Evolutionary conservation across 106 monocot species (phyloP).

Genomic region (Dioscorea alata): DNA sequence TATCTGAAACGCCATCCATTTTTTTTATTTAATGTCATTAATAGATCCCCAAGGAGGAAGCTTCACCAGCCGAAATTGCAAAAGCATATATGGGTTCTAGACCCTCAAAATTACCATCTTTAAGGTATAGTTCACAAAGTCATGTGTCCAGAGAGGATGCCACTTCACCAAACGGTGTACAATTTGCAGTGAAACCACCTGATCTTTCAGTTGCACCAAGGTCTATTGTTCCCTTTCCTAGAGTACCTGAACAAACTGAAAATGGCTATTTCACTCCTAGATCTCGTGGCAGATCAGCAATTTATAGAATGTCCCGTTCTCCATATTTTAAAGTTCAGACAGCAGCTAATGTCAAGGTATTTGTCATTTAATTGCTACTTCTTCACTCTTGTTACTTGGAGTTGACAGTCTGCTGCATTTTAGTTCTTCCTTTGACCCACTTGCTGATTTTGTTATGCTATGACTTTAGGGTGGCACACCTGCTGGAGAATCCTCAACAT

Average conservation of each 20-base stretch:
- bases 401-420: no score
- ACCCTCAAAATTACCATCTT: conserved; percentile 29
- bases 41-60: conserved; percentile 27
- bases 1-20: no score
- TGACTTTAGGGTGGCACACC: conserved; percentile 12
- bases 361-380: neutral
- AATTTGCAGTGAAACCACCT: conserved; percentile 8
- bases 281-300: conserved; percentile 46
- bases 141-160: conserved; percentile 21
- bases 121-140: conserved; percentile 23
- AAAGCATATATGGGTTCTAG: conserved; percentile 52
- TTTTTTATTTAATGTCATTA: neutral
- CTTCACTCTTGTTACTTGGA: no score
- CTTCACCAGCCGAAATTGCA: conserved; percentile 52
- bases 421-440: no score
- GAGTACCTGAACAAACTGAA: conserved; percentile 4
- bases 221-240: conserved; percentile 19
- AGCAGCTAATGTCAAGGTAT: neutral
- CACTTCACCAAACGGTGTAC: conserved; percentile 5
- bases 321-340: conserved; percentile 47
- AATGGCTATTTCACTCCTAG: conserved; percentile 48
- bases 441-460: neutral
- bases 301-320: conserved; percentile 60
- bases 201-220: conserved; percentile 13
- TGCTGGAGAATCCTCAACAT: conserved; percentile 7